Base-by-base conservation (phyloP, 805 yeast species). In the Tetrapisispora fleetii region DNA sequence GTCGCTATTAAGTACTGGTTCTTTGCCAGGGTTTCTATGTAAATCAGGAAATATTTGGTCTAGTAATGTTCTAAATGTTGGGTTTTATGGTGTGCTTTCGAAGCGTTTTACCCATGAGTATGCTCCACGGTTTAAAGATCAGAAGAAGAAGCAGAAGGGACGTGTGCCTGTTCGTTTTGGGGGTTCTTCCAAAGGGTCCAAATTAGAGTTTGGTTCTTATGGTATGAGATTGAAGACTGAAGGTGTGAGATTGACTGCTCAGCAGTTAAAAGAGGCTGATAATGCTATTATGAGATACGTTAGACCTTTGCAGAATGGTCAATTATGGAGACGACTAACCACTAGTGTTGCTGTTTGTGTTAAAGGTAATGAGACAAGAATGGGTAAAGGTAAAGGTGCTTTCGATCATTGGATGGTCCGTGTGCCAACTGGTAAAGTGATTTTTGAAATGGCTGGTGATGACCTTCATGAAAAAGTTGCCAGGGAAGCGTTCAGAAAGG, bases 361-460 rank as follows among this genome's bases (percentile, higher is more conserved):
- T 52, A 93, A 93, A 72, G 99, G 99, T 72, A 93, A 93, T 67
- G 96, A 93, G 67, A 88, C 96, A 11, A 93, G 99, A 82, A 93
- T 93, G 99, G 99, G 99, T 74, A 93, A 93, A 68, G 99, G 99
- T 73, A 93, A 93, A 70, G 99, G 99, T 69, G 83, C 90, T 0
- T 91, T 93, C 64, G 96, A 88, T 60, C 93, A 88, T 71, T 93
- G 98, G 98, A 95, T 95, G 59, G 85, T 82, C 33, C 80, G 99
- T 60, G 93, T 93, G 14, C 95, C 98, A 38, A 90, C 97, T 0
- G 99, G 99, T 3, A 90, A 89, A 62, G 81, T 93, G 39, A 72
- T 90, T 21, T 88, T 90, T 62, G 99, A 93, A 70, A 80, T 90
- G 62, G 72, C 71, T 38, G 85, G 83, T 53, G 83, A 80, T 17